Evolutionary conservation across 2,329 filamentous ascomycete genomes (phyloP).

Genomic region (Pseudocercospora vitis): DNA sequence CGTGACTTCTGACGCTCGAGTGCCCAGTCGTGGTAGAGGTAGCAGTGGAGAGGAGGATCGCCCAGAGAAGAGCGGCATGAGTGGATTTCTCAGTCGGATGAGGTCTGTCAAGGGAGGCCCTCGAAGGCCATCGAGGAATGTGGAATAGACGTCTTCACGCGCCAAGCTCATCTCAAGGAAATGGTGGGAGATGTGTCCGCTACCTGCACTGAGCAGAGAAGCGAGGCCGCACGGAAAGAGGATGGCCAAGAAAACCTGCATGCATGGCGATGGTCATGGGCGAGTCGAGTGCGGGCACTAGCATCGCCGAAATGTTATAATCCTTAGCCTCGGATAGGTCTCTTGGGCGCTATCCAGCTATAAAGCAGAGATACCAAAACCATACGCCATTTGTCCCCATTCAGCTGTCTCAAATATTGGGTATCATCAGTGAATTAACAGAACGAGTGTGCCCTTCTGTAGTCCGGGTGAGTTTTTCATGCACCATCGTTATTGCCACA

Average conservation of each 20-base stretch:
- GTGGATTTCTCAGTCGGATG: constrained; percentile 71
- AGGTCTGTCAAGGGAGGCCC: constrained; percentile 77
- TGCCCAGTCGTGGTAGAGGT: constrained; percentile 32
- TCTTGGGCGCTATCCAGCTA: background rate
- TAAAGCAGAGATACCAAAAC: background rate
- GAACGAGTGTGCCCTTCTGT: too few species aligned
- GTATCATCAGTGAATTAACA: constrained; percentile 4
- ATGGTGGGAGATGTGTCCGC: too few species aligned
- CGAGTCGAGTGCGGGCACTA: constrained; percentile 4
- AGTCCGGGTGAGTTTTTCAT: background rate
- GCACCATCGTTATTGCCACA: background rate
- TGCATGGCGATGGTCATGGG: background rate
- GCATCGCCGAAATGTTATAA: background rate
- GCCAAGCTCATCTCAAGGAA: too few species aligned
- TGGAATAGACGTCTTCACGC: constrained; percentile 32
- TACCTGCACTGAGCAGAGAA: background rate
- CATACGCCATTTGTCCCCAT: background rate
- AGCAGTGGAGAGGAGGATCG: constrained; percentile 46
- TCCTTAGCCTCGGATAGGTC: background rate
- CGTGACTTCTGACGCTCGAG: constrained; percentile 22
- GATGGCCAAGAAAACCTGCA: background rate
- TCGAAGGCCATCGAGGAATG: constrained; percentile 39
- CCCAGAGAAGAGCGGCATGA: constrained; percentile 39
- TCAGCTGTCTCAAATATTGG: background rate
- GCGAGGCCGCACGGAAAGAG: background rate